Evolutionary conservation across 2,329 filamentous ascomycete species (phyloP).

Genomic region (Pseudopyrenochaeta lycopersici): DNA sequence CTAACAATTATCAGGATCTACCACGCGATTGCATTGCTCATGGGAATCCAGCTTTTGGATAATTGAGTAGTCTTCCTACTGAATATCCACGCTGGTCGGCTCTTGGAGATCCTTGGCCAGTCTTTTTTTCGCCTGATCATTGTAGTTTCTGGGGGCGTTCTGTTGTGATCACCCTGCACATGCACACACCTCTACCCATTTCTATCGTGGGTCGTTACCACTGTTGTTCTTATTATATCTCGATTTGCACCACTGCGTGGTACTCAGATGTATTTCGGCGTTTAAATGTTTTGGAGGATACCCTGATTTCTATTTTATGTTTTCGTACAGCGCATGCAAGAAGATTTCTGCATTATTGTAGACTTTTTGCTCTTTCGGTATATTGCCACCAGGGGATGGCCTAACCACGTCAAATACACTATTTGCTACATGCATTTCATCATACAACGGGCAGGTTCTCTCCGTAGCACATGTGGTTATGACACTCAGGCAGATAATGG

Average conservation of each 20-base stretch:
- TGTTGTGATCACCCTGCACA: background rate
- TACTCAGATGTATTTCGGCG: conserved; percentile 18
- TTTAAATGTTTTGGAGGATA: conserved; percentile 22
- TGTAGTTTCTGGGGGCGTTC: background rate
- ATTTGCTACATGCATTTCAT: background rate
- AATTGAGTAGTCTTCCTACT: conserved; percentile 18
- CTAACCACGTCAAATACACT: background rate
- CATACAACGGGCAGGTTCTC: too few relatives aligned
- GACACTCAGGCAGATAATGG: too few relatives aligned
- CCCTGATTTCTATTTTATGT: conserved; percentile 17
- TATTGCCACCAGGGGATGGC: background rate
- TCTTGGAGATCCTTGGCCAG: too few relatives aligned
- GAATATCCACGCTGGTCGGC: background rate
- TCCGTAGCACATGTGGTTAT: too few relatives aligned
- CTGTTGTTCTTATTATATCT: background rate
- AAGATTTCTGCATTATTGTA: too few relatives aligned
- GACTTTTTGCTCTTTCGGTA: background rate
- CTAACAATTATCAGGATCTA: conserved; percentile 52
- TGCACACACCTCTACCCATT: too few relatives aligned
- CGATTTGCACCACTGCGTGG: conserved; percentile 12
- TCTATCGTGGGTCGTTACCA: background rate
- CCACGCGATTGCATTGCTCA: conserved; percentile 56
- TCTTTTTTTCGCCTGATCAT: background rate
- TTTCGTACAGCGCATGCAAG: background rate
- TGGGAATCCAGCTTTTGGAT: conserved; percentile 57